Evolutionary conservation across 2,329 filamentous ascomycete species (phyloP), one percentile per base, ranked within the genome.

Genomic region (Ascomycota sp.): DNA sequence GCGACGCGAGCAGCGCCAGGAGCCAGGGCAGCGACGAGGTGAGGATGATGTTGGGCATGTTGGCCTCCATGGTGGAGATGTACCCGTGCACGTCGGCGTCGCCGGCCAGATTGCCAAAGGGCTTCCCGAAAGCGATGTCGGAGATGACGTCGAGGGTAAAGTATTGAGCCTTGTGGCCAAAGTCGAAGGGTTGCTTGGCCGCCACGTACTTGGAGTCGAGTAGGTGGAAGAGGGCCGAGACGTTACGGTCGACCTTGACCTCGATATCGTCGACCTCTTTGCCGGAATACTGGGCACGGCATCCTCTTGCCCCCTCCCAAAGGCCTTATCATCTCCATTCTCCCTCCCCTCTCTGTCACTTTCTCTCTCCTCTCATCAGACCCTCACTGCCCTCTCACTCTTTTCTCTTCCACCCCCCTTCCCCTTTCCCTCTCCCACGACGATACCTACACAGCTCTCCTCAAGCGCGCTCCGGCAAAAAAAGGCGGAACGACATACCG

Each of bases 61-160:
- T 38, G 12, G 28, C 31, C 20, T 39, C 37, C 23, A 57, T 53
- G 24, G 57, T 60, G 29, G 51, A 44, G 30, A 65, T 55, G 38
- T 63, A 65, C 30, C 53, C 53, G 37, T 57, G 59, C 0, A 58
- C 49, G 34, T 68, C 63, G 4, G 47, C 42, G 37, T 68, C 58
- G 5, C 48, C 39, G n/a, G 53, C 51, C 1, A 67, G 38, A 36
- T 59, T 61, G 9, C 63, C 62, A 35, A 67, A 64, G 0, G 54
- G 42, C 29, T 59, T 40, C 8, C 65, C 65, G 27, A 69, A 61
- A 0, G 59, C 60, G 4, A 71, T 41, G 26, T 57, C 55, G 22
- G 56, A 62, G 36, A 72, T 65, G 24, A 67, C 57, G 33, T 71
- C 67, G 4, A 70, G 46, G 0, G 63, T 65, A 32, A 69, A 60